phyloP scores from a whole-genome alignment of 768 basidiomycete species.

The Agaricus blazei region DNA sequence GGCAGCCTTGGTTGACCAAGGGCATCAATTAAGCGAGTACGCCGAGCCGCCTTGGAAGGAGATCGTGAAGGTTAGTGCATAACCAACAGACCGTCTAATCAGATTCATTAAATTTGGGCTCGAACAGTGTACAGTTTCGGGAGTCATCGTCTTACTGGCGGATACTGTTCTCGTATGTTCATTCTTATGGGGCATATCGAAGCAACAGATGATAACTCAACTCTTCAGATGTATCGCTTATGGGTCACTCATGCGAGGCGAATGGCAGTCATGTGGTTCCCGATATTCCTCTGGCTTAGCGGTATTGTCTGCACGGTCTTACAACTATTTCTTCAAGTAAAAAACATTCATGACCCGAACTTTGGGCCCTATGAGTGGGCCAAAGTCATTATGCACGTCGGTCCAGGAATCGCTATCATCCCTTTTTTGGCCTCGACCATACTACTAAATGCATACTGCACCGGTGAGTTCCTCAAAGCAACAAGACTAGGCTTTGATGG shows the following conservation, averaged over 20 bases:
- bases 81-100: background rate
- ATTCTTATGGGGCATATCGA: background rate
- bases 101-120: background rate
- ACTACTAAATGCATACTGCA: slow-evolving; percentile 9
- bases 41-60: background rate
- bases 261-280: slow-evolving; percentile 1
- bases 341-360: background rate
- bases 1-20: background rate
- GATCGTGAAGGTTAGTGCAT: background rate
- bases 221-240: slow-evolving; percentile 8
- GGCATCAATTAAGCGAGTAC: background rate
- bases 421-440: slow-evolving; percentile 11
- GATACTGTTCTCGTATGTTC: background rate
- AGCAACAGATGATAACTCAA: background rate
- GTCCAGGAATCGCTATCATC: slow-evolving; percentile 6
- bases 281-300: slow-evolving; percentile 8
- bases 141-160: background rate
- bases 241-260: slow-evolving; percentile 1
- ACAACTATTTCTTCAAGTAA: slow-evolving; percentile 5
- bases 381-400: slow-evolving; percentile 5
- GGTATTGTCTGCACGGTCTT: slow-evolving; percentile 2
- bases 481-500: background rate
- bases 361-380: slow-evolving; percentile 2
- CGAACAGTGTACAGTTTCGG: background rate
- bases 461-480: background rate